Conservation (phyloP, 1,284 basidiomycete genomes). For the Trichosporon asahii region DNA sequence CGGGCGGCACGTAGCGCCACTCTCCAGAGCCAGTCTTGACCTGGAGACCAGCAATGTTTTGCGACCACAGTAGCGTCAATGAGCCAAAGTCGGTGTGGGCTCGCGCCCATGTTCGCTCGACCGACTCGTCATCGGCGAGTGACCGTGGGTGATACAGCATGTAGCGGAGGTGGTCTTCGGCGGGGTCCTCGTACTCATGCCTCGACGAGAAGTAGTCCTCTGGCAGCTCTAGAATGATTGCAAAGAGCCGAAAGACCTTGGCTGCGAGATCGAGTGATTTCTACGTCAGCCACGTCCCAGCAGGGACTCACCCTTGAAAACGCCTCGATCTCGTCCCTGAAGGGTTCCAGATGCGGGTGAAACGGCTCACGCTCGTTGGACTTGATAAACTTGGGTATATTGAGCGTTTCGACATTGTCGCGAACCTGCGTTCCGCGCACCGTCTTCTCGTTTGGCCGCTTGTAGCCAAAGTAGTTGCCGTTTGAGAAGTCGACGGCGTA, state of each 20-base stretch:
- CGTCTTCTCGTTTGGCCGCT: constrained; percentile 30
- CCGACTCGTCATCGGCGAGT: constrained; percentile 32
- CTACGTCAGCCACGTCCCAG: not conserved
- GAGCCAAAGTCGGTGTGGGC: constrained; percentile 39
- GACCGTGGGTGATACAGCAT: constrained; percentile 40
- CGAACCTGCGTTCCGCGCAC: constrained; percentile 35
- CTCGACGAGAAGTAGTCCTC: constrained; percentile 42
- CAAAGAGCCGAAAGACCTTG: constrained; percentile 36
- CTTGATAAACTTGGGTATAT: constrained; percentile 35
- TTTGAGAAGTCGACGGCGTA: constrained; percentile 28
- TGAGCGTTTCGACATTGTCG: constrained; percentile 39
- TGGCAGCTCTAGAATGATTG: constrained; percentile 40
- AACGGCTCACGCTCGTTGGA: constrained; percentile 29
- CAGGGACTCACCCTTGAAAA: constrained; percentile 14
- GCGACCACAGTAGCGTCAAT: constrained; percentile 37
- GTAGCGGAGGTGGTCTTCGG: constrained; percentile 39
- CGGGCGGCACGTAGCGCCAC: constrained; percentile 36
- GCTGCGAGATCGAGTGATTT: constrained; percentile 20
- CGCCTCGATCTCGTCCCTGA: constrained; percentile 11
- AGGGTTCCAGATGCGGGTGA: constrained; percentile 30
- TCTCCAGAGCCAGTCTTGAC: constrained; percentile 34
- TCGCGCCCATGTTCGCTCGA: constrained; percentile 35
- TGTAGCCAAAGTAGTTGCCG: constrained; percentile 37
- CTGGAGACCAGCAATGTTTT: constrained; percentile 38
- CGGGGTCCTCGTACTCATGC: constrained; percentile 32